Conservation (phyloP, 805 yeast genomes). For the Starmerella potacharoeniae region DNA sequence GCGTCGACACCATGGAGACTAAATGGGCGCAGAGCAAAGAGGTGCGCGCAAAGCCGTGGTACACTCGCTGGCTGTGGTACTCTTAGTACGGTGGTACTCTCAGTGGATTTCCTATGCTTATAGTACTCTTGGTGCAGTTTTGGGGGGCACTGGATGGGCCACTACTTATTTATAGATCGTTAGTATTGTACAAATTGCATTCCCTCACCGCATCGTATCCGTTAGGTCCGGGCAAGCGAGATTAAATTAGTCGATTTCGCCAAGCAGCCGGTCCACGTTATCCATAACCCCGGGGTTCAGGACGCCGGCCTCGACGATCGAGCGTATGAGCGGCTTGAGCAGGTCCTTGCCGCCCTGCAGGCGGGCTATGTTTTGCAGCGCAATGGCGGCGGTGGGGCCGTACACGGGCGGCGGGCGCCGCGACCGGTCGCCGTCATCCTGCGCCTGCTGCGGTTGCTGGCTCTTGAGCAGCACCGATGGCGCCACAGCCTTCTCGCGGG, state of each 20-base stretch:
- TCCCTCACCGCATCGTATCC: not conserved
- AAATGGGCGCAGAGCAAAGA: constrained; percentile 6
- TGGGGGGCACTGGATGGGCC: too few species aligned
- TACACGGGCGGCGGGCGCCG: constrained; percentile 24
- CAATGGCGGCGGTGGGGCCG: constrained; percentile 28
- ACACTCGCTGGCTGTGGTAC: not conserved
- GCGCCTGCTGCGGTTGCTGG: constrained; percentile 2
- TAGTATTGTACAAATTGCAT: not conserved
- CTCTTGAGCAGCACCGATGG: constrained; percentile 17
- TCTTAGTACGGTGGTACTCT: not conserved
- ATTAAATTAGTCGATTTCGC: not conserved
- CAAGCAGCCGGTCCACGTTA: constrained; percentile 23
- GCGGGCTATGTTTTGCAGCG: constrained; percentile 30
- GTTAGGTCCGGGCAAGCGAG: not conserved
- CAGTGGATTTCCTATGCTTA: too few species aligned
- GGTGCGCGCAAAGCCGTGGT: constrained; percentile 5
- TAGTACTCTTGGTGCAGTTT: too few species aligned
- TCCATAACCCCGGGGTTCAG: constrained; percentile 22
- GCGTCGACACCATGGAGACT: constrained; percentile 30
- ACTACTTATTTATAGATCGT: not conserved
- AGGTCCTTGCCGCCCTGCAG: constrained; percentile 23
- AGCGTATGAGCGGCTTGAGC: constrained; percentile 17
- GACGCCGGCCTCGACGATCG: constrained; percentile 20
- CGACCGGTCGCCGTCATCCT: not conserved
- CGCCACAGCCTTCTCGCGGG: constrained; percentile 41